Evolutionary conservation across 768 basidiomycete genomes (phyloP).

Genomic region (Russula ochroleuca): DNA sequence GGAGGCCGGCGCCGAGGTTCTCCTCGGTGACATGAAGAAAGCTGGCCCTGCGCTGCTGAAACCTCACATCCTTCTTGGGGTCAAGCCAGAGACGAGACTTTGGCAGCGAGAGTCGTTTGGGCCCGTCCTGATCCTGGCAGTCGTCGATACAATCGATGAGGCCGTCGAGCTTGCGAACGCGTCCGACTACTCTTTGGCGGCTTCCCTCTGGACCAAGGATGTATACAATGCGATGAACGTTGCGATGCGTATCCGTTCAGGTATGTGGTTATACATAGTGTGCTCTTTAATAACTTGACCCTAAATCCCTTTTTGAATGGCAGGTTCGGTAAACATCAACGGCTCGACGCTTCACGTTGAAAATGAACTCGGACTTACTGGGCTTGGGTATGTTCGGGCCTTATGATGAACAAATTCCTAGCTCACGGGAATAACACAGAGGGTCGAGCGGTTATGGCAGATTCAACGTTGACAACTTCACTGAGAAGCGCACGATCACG

Average conservation of each 20-base stretch:
- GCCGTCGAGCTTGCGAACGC: constrained; percentile 55
- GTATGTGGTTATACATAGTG: constrained; percentile 29
- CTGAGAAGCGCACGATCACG: constrained; percentile 43
- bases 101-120: constrained; percentile 63
- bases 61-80: constrained; percentile 49
- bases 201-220: constrained; percentile 52
- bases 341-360: constrained; percentile 50
- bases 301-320: neutral
- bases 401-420: neutral
- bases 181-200: constrained; percentile 47
- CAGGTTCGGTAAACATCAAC: constrained; percentile 54
- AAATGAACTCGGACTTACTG: constrained; percentile 36
- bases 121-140: constrained; percentile 47
- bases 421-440: constrained; percentile 22
- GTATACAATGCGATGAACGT: constrained; percentile 42
- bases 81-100: constrained; percentile 46
- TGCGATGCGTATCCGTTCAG: constrained; percentile 46
- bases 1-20: constrained; percentile 42
- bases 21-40: constrained; percentile 42
- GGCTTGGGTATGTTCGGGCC: constrained; percentile 43
- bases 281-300: neutral
- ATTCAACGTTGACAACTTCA: constrained; percentile 50
- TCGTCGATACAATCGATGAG: constrained; percentile 49
- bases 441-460: constrained; percentile 46
- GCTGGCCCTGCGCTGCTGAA: constrained; percentile 40